Evolutionary conservation across 257 asterid species (phyloP).

Genomic region (Dorcoceras hygrometricum): DNA sequence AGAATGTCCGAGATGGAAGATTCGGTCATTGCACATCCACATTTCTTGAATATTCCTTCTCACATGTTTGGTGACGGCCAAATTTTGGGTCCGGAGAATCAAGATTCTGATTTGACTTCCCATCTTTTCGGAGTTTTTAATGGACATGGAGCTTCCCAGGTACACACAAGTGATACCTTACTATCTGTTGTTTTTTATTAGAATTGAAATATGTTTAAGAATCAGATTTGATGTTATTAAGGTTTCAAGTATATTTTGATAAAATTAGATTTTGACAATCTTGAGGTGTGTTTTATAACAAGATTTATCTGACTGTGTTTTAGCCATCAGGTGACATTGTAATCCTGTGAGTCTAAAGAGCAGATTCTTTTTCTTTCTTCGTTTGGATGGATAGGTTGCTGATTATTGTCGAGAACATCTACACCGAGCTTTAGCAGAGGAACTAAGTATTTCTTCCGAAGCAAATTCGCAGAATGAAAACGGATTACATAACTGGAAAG

Average conservation of each 20-base stretch:
- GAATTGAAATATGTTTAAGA: no score
- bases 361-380: background rate
- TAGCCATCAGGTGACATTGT: background rate
- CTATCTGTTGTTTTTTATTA: no score
- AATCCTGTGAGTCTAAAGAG: background rate
- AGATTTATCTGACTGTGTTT: background rate
- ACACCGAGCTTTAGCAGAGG: constrained; percentile 24
- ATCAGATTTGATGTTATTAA: background rate
- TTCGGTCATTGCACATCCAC: constrained; percentile 55
- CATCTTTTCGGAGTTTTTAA: constrained; percentile 85
- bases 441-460: constrained; percentile 14
- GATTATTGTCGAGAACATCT: constrained; percentile 22
- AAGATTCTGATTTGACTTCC: constrained; percentile 41
- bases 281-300: background rate
- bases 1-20: constrained; percentile 91
- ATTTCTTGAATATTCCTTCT: constrained; percentile 50
- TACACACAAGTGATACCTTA: constrained; percentile 22
- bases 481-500: background rate
- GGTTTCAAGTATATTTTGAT: background rate
- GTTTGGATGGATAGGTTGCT: constrained; percentile 15
- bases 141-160: constrained; percentile 95
- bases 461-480: background rate
- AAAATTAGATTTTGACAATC: background rate
- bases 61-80: constrained; percentile 50
- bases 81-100: constrained; percentile 30